Evolutionary conservation across 2,329 filamentous ascomycete species (phyloP), one percentile per base, ranked within the genome.

Genomic region (Microdochium paspali): DNA sequence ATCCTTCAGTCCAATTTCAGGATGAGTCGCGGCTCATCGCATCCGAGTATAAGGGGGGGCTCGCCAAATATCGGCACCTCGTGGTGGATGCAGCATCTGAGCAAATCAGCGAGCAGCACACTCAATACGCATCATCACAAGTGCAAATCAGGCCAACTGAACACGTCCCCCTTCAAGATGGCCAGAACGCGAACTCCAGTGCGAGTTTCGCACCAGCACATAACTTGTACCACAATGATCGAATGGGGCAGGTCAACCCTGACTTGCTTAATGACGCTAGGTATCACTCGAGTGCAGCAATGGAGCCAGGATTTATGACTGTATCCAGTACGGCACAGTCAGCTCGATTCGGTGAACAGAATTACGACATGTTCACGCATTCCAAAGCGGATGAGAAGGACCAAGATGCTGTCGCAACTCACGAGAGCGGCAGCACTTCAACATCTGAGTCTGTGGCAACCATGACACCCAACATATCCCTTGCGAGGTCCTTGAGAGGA

Each of bases 1-100:
- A 46, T n/a, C n/a, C 28, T n/a, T 10, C 62, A 77, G 80, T 96
- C 13, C 75, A 80, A 46, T 96, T 97, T 56, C 77, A 85, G 58
- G 91, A 96, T 61, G 90, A 97, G 61, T 96, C 90, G 21, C 79
- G 90, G 25, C 77, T 86, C 44, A 94, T 96, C 63, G 91, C 91
- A 6, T 91, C 87, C 1, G 90, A 95, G 62, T 97, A 97, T 63
- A 75, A 79, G 46, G 90, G 88, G 3, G 91, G 91, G 0, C 68
- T 84, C 23, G 78, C 80, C 53, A 81, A 80, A 52, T 96, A 96
- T 65, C 75, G 82, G 23, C 72, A 72, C 4, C 61, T 79, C 25
- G 72, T 72, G 47, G 66, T 67, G 45, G 65, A 69, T 20, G 47
- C 49, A n/a, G 50, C 48, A 18, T 57, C 56, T 24, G 18, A 9